Evolutionary conservation across 2,329 filamentous ascomycete genomes (phyloP).

Genomic region (Diaporthe sp.): DNA sequence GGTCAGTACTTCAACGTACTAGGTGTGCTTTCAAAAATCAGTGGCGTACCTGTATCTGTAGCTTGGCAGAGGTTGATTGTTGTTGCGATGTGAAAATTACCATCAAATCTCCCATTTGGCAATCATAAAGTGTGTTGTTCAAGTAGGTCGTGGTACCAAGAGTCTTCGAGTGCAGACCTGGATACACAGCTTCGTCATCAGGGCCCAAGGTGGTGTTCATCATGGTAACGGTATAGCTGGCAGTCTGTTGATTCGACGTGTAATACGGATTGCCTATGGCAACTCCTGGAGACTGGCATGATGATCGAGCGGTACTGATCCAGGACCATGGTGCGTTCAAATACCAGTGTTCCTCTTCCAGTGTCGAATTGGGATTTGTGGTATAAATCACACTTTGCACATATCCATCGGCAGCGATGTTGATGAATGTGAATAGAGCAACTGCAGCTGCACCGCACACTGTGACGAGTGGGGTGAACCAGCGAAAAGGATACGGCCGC

Average conservation of each 20-base stretch:
- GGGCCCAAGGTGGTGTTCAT: slow-evolving; percentile 27
- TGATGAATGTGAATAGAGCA: slow-evolving; percentile 29
- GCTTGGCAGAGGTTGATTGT: slow-evolving; percentile 14
- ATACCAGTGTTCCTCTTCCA: slow-evolving; percentile 29
- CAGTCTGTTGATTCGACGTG: slow-evolving; percentile 30
- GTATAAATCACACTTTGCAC: slow-evolving; percentile 26
- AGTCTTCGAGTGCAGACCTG: slow-evolving; percentile 11
- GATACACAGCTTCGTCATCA: slow-evolving; percentile 6
- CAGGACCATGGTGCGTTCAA: slow-evolving; percentile 31
- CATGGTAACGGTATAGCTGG: slow-evolving; percentile 26
- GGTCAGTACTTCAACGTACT: not conserved
- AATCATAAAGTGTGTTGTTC: slow-evolving; percentile 30
- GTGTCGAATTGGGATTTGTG: slow-evolving; percentile 26
- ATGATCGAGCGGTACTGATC: slow-evolving; percentile 32
- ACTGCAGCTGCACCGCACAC: not conserved
- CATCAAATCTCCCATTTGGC: slow-evolving; percentile 22
- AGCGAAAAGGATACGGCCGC: slow-evolving; percentile 33
- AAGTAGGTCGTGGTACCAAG: slow-evolving; percentile 28
- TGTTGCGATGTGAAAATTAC: slow-evolving; percentile 29
- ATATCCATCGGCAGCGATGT: slow-evolving; percentile 29
- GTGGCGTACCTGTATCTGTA: slow-evolving; percentile 23
- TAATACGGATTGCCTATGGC: slow-evolving; percentile 31
- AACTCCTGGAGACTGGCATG: slow-evolving; percentile 28
- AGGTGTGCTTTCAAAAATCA: too few species aligned
- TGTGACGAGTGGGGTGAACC: slow-evolving; percentile 28